Evolutionary conservation across 2,329 filamentous ascomycete species (phyloP).

Genomic region (Decorospora gaudefroyi): DNA sequence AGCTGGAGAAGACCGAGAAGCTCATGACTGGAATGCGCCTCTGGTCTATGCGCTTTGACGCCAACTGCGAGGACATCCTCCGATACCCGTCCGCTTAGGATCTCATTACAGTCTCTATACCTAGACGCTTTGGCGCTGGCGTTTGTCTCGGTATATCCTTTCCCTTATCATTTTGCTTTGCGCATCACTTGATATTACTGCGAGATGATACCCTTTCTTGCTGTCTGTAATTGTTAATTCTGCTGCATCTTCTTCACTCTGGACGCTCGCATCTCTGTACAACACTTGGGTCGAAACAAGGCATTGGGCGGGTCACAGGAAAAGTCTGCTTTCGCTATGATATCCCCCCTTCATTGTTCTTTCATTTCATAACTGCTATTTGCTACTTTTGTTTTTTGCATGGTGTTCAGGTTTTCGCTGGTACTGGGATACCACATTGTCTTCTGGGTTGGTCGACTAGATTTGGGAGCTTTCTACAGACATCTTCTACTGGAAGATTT

Average conservation of each 20-base stretch:
- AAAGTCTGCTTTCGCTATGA: constrained; percentile 46
- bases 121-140: constrained; percentile 35
- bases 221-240: constrained; percentile 45
- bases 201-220: constrained; percentile 50
- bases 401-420: constrained; percentile 25
- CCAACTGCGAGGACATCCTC: constrained; percentile 92
- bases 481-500: constrained; percentile 21
- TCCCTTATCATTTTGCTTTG: constrained; percentile 24
- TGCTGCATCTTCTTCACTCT: constrained; percentile 42
- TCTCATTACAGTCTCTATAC: constrained; percentile 17
- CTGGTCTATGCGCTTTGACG: constrained; percentile 93
- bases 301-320: constrained; percentile 46
- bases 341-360: constrained; percentile 36
- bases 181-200: constrained; percentile 40
- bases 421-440: constrained; percentile 22
- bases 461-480: constrained; percentile 28
- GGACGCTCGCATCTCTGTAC: constrained; percentile 42
- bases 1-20: constrained; percentile 87
- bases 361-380: constrained; percentile 24
- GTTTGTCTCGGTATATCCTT: constrained; percentile 31
- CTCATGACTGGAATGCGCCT: constrained; percentile 86
- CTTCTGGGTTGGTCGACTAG: constrained; percentile 25
- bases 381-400: constrained; percentile 17
- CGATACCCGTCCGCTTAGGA: constrained; percentile 53
- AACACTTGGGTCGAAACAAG: constrained; percentile 40